A percentile compares a stretch with the other conserved stretches of the same genome.
phyloP scores from a whole-genome alignment of 2,329 filamentous ascomycete species.

The Colletotrichum scovillei region DNA sequence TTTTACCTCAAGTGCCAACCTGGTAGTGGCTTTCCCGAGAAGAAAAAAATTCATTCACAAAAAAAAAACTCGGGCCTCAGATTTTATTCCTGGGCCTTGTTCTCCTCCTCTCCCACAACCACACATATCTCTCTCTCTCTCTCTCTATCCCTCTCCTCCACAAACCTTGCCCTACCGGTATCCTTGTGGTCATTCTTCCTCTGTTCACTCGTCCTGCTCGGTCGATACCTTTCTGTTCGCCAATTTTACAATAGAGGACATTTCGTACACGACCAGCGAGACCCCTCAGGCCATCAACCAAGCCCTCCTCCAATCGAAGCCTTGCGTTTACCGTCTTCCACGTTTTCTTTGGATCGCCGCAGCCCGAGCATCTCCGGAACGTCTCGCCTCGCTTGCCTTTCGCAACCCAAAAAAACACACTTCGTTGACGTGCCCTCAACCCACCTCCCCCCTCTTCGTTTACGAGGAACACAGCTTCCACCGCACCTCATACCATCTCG shows the following conservation, averaged over 20 bases:
- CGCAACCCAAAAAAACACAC: neutral
- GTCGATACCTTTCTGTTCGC: slow-evolving; percentile 1
- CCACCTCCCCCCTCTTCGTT: slow-evolving; percentile 2
- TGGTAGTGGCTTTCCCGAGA: slow-evolving; percentile 34
- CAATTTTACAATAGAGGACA: slow-evolving; percentile 3
- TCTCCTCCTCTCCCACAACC: slow-evolving; percentile 24
- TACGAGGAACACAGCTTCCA: slow-evolving; percentile 16
- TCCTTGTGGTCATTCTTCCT: slow-evolving; percentile 20
- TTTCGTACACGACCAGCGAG: slow-evolving; percentile 23
- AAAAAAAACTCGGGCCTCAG: slow-evolving; percentile 36
- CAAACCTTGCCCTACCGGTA: slow-evolving; percentile 21
- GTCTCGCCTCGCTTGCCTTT: slow-evolving; percentile 21
- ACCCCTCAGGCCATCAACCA: slow-evolving; percentile 19
- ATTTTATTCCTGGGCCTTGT: slow-evolving; percentile 36
- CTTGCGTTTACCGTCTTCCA: slow-evolving; percentile 34
- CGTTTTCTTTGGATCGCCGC: slow-evolving; percentile 34
- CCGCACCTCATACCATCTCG: slow-evolving; percentile 12
- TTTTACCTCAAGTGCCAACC: slow-evolving; percentile 33
- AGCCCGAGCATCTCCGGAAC: slow-evolving; percentile 28
- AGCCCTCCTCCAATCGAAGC: slow-evolving; percentile 33
- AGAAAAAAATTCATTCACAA: slow-evolving; percentile 37
- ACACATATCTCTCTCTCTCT: slow-evolving; percentile 14
- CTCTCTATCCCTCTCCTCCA: slow-evolving; percentile 16
- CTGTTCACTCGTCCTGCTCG: slow-evolving; percentile 15
- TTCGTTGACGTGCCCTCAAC: slow-evolving; percentile 23